These are phyloP conservation scores for Inonotus hispidus DNA, from an alignment of 1,284 basidiomycete species.

Conservation along the genomic window DNA sequence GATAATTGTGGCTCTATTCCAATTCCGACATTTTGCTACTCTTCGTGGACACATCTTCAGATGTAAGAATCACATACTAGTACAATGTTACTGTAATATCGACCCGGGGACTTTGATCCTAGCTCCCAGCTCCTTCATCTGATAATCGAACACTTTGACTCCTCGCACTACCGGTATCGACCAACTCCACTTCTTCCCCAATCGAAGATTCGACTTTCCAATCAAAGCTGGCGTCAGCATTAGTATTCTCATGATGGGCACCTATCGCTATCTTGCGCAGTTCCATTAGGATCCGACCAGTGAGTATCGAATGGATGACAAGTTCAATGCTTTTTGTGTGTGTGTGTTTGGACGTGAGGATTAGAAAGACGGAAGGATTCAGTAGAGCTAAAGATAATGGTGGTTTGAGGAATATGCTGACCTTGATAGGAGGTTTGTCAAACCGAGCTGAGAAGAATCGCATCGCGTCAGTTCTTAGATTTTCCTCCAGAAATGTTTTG, in stretches of 20 bases:
- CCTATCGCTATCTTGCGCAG: not conserved
- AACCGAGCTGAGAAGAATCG: not conserved
- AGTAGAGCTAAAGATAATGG: not conserved
- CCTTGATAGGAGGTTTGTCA: not conserved
- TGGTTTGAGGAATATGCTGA: not conserved
- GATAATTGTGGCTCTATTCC: too few species aligned
- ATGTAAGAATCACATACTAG: too few species aligned
- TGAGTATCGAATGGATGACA: conserved; percentile 5
- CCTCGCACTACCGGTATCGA: too few species aligned
- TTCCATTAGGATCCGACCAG: conserved; percentile 1
- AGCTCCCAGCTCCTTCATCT: too few species aligned
- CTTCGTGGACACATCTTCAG: too few species aligned
- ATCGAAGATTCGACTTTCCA: not conserved
- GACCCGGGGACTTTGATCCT: too few species aligned
- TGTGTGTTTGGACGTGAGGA: too few species aligned
- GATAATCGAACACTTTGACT: too few species aligned
- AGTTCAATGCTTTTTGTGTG: conserved; percentile 3
- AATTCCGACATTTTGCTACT: too few species aligned
- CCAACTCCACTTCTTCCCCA: not conserved
- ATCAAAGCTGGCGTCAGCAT: not conserved
- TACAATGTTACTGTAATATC: too few species aligned
- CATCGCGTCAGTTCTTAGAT: not conserved
- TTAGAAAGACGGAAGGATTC: too few species aligned
- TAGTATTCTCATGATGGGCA: not conserved
- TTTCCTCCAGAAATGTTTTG: too few species aligned